Conservation (phyloP, 2,329 filamentous ascomycete genomes). For the Calycina marina region DNA sequence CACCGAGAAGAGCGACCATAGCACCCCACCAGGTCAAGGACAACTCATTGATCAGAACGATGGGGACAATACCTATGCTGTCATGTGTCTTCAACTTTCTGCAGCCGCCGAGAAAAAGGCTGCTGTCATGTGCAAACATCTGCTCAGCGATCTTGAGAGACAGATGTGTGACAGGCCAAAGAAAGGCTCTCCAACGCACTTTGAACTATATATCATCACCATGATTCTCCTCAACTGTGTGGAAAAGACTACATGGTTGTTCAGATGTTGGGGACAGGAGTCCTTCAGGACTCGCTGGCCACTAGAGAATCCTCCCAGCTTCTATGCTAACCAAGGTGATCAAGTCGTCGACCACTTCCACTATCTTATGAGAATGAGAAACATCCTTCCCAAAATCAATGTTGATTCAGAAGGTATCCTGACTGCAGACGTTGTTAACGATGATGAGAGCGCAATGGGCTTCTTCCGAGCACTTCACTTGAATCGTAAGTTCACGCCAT, state of each 20-base stretch:
- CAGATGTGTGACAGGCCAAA: conserved; percentile 45
- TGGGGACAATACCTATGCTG: conserved; percentile 30
- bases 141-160: conserved; percentile 46
- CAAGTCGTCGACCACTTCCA: conserved; percentile 42
- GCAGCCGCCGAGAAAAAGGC: conserved; percentile 51
- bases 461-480: conserved; percentile 44
- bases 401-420: conserved; percentile 31
- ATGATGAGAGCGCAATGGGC: conserved; percentile 28
- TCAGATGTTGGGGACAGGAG: conserved; percentile 52
- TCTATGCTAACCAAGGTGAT: conserved; percentile 44
- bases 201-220: conserved; percentile 33
- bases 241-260: conserved; percentile 55
- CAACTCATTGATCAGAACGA: conserved; percentile 10
- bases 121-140: conserved; percentile 39
- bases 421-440: conserved; percentile 22
- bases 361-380: conserved; percentile 47
- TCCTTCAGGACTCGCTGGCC: conserved; percentile 39
- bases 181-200: conserved; percentile 44
- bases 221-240: conserved; percentile 50
- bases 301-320: conserved; percentile 38
- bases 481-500: conserved; percentile 33
- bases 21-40: conserved; percentile 10
- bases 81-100: conserved; percentile 48
- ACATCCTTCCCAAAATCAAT: conserved; percentile 39
- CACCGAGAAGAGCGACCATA: conserved; percentile 9